These are phyloP conservation scores for Exophiala mesophila DNA, from an alignment of 2,329 filamentous ascomycete species.

Conservation along the genomic window DNA sequence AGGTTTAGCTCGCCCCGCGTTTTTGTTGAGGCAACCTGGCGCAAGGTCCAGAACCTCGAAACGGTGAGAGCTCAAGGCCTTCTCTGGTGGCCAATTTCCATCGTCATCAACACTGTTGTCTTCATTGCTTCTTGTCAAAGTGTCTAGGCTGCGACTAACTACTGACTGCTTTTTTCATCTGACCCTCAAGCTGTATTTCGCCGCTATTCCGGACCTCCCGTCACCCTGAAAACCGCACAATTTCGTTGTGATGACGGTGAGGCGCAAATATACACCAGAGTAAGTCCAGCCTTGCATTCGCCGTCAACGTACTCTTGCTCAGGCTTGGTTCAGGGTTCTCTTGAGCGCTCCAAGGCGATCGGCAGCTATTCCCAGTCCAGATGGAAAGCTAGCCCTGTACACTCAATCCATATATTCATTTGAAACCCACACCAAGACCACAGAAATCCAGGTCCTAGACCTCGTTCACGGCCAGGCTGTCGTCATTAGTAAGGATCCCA, in stretches of 20 bases:
- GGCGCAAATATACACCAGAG: constrained; percentile 20
- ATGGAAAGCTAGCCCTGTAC: constrained; percentile 45
- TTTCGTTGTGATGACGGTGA: constrained; percentile 16
- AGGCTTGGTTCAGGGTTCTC: constrained; percentile 34
- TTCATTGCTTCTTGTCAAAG: too few relatives aligned
- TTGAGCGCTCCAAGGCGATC: constrained; percentile 45
- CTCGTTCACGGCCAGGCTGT: constrained; percentile 37
- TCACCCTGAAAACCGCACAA: too few relatives aligned
- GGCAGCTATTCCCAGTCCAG: constrained; percentile 40
- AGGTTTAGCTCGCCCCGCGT: constrained; percentile 17
- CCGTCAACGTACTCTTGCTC: constrained; percentile 1
- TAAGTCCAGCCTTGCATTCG: constrained; percentile 9
- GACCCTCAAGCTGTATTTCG: too few relatives aligned
- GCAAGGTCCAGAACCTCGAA: not conserved
- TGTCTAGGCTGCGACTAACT: too few relatives aligned
- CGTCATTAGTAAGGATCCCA: constrained; percentile 41
- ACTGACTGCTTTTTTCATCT: too few relatives aligned
- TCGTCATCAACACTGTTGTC: not conserved
- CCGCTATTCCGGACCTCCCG: too few relatives aligned
- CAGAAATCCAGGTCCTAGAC: constrained; percentile 44
- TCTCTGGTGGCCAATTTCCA: not conserved
- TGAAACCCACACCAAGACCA: constrained; percentile 43
- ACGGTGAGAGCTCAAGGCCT: not conserved
- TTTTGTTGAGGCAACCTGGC: constrained; percentile 6
- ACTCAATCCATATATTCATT: constrained; percentile 48